Base-by-base conservation (phyloP, 208 protist genomes). In the Trypanosoma platydactyli region DNA sequence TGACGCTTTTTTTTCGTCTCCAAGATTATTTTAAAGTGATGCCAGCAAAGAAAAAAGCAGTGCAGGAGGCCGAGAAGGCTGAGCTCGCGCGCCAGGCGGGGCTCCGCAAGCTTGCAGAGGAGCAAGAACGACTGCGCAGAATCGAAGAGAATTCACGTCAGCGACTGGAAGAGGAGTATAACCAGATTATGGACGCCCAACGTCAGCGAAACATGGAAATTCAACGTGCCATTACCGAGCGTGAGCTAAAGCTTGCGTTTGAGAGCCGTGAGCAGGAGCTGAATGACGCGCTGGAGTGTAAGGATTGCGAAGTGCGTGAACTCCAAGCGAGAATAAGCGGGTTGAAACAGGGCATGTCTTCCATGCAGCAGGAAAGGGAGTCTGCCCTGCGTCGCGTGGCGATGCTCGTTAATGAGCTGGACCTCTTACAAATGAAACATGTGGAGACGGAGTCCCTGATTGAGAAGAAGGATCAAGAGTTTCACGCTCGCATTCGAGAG, bases 341-440 rank as follows among this genome's bases (percentile, higher is more conserved):
- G 12, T 53, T 90, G 50, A 66, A 89, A 67, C 80, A 88, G 53
- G 76, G 79, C 25, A 65, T 80, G 6, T 58, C 71, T 12, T 22
- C 70, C 29, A 58, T 92, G 24, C 72, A 89, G 60, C 79, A 77
- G 57, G 86, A 93, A 44, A 76, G 82, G 45, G 81, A 91, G 30
- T 84, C 83, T 3, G 79, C 86, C 18, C 66, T 81, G 49, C 77
- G 84, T 3, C 84, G 87, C 18, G 56, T 79, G 18, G 81, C 77
- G 27, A 79, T 86, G 61, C 65, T 95, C 6, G 68, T 48, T 13
- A 87, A 91, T 62, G 87, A 94, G 67, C 78, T 95, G 9, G 86
- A 94, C 65, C 60, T 86, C 16, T 75, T 77, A n/a, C 84, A 92
- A 61, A 60, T 87, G 61, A 71, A 73, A 20, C 44, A 62, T 20